phyloP scores from a whole-genome alignment of 768 basidiomycete genomes.

The Termitomyces eurrhizus region DNA sequence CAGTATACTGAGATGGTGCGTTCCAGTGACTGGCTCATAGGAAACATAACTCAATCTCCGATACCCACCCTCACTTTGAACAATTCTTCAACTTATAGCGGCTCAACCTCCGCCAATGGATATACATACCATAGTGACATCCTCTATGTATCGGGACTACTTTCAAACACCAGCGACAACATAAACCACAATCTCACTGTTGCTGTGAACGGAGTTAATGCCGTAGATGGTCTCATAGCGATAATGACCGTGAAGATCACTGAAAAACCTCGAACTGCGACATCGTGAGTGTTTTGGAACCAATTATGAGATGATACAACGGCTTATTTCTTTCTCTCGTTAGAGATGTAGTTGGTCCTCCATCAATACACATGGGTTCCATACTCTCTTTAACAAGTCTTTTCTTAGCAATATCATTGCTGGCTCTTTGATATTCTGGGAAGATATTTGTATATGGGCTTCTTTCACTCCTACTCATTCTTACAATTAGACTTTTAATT shows the following conservation, averaged over 20 bases:
- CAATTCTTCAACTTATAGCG: constrained; percentile 59
- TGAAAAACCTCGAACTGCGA: constrained; percentile 21
- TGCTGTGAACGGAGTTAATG: constrained; percentile 43
- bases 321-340: background rate
- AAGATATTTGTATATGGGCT: background rate
- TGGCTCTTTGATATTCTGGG: constrained; percentile 4
- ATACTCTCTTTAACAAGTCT: constrained; percentile 1
- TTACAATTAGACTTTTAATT: constrained; percentile 2
- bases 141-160: constrained; percentile 62
- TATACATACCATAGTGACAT: constrained; percentile 75
- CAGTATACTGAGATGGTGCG: background rate
- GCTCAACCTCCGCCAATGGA: constrained; percentile 55
- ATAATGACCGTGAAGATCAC: constrained; percentile 71
- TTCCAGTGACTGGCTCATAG: constrained; percentile 75
- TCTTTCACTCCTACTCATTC: background rate
- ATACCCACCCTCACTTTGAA: constrained; percentile 47
- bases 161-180: constrained; percentile 63
- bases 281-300: constrained; percentile 27
- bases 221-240: constrained; percentile 82
- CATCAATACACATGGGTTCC: background rate
- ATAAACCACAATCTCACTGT: constrained; percentile 69
- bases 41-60: constrained; percentile 63
- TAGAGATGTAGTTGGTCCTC: constrained; percentile 1
- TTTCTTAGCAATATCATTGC: constrained; percentile 3
- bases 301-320: background rate